Evolutionary conservation across 1,284 basidiomycete species (phyloP).

Genomic region (Rhodofomes roseus): DNA sequence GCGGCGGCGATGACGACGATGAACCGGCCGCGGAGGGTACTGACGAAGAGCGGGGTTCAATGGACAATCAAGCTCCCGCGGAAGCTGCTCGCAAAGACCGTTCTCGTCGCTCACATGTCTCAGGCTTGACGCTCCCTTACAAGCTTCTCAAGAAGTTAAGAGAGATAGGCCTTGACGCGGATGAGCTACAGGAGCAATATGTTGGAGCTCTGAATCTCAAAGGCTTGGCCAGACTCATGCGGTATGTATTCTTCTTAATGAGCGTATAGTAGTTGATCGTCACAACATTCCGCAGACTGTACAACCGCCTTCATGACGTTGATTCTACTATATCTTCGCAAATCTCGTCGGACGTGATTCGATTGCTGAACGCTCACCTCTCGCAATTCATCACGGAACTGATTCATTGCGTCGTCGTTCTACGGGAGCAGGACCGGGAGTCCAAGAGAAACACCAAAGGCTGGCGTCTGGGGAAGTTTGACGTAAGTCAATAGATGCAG

Average conservation of each 20-base stretch:
- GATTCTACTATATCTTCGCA: slow-evolving; percentile 23
- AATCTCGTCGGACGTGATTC: slow-evolving; percentile 29
- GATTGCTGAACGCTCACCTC: slow-evolving; percentile 37
- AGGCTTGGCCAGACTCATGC: slow-evolving; percentile 36
- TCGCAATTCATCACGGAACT: slow-evolving; percentile 48
- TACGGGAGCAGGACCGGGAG: slow-evolving; percentile 51
- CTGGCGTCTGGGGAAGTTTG: slow-evolving; percentile 39
- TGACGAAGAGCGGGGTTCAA: background rate
- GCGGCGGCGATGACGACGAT: background rate
- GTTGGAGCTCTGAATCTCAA: slow-evolving; percentile 50
- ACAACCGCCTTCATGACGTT: slow-evolving; percentile 33
- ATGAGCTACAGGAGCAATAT: slow-evolving; percentile 37
- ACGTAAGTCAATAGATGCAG: slow-evolving; percentile 10
- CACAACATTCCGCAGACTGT: slow-evolving; percentile 14
- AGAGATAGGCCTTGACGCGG: slow-evolving; percentile 38
- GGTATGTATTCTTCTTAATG: slow-evolving; percentile 34
- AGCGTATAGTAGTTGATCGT: too few species aligned
- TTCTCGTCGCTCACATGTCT: slow-evolving; percentile 17
- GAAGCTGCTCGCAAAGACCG: background rate
- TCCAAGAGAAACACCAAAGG: slow-evolving; percentile 55
- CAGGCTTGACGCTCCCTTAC: slow-evolving; percentile 42
- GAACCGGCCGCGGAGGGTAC: background rate
- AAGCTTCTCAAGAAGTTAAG: slow-evolving; percentile 40
- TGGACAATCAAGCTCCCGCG: background rate
- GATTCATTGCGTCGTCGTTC: slow-evolving; percentile 45